These are phyloP conservation scores for Sarocladium kiliense DNA, from an alignment of 2,329 filamentous ascomycete genomes.

Conservation along the genomic window DNA sequence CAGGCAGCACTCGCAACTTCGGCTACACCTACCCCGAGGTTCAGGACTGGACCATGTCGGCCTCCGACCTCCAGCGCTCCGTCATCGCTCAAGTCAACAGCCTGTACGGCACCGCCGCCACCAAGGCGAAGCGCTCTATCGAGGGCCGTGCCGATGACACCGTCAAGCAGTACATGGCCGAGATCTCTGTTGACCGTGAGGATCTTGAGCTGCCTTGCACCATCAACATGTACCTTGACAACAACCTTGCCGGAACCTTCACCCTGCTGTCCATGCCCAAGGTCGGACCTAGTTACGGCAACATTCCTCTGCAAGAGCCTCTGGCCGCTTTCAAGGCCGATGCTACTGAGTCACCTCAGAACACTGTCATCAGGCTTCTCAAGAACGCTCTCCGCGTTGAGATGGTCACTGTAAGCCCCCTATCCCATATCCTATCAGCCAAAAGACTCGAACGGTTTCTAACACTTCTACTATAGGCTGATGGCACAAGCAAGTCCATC, in stretches of 20 bases:
- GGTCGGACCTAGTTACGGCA: slow-evolving; percentile 25
- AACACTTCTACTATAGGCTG: neutral
- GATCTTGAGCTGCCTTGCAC: slow-evolving; percentile 30
- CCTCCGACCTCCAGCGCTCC: slow-evolving; percentile 23
- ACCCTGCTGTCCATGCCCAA: slow-evolving; percentile 31
- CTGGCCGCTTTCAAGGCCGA: slow-evolving; percentile 53
- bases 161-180: slow-evolving; percentile 29
- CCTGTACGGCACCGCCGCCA: slow-evolving; percentile 20
- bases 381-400: slow-evolving; percentile 6
- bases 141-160: slow-evolving; percentile 1
- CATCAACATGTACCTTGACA: slow-evolving; percentile 28
- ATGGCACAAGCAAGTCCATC: slow-evolving; percentile 2
- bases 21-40: slow-evolving; percentile 35
- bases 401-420: slow-evolving; percentile 6
- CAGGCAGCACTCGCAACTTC: slow-evolving; percentile 26
- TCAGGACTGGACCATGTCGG: slow-evolving; percentile 27
- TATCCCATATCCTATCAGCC: neutral
- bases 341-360: neutral
- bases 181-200: slow-evolving; percentile 26
- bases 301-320: slow-evolving; percentile 48
- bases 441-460: neutral
- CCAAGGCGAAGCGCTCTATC: slow-evolving; percentile 2
- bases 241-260: slow-evolving; percentile 26
- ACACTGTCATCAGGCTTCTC: slow-evolving; percentile 1
- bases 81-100: slow-evolving; percentile 27